phyloP scores from a whole-genome alignment of 371 early-diverging fungal genomes.

The Apophysomyces ossiformis region DNA sequence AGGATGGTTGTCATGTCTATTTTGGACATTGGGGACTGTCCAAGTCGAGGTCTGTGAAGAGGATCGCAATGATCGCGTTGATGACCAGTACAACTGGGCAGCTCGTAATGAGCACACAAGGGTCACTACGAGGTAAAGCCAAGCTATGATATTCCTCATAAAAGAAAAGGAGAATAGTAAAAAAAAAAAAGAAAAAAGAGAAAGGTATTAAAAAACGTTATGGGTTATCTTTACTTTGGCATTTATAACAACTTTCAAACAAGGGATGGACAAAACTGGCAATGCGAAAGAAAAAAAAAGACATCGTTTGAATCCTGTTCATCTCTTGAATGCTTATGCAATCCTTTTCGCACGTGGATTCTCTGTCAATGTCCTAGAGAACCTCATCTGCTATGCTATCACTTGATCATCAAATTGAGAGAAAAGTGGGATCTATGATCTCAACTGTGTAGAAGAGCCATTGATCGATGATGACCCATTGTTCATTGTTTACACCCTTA shows the following conservation, averaged over 20 bases:
- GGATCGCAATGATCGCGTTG: slow-evolving; percentile 32
- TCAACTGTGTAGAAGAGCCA: too few species aligned
- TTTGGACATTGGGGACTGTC: slow-evolving; percentile 7
- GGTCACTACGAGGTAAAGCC: slow-evolving; percentile 17
- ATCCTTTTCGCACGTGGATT: background rate
- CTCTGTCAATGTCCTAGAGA: too few species aligned
- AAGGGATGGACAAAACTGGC: slow-evolving; percentile 12
- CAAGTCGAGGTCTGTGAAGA: slow-evolving; percentile 18
- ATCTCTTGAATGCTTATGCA: background rate
- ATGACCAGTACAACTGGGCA: slow-evolving; percentile 32
- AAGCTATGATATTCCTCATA: slow-evolving; percentile 14
- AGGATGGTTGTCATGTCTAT: background rate
- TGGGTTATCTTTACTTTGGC: background rate
- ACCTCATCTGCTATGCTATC: too few species aligned
- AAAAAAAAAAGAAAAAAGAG: background rate
- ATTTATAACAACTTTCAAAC: slow-evolving; percentile 4
- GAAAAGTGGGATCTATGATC: too few species aligned
- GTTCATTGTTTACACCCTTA: background rate
- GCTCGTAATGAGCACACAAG: slow-evolving; percentile 31
- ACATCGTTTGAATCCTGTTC: background rate
- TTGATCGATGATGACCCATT: too few species aligned
- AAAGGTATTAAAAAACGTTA: background rate
- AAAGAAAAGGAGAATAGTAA: background rate
- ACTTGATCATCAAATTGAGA: too few species aligned
- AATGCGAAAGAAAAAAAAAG: background rate